phyloP scores from a whole-genome alignment of 202 grass and related monocot species.

The Saccharum hybrid region DNA sequence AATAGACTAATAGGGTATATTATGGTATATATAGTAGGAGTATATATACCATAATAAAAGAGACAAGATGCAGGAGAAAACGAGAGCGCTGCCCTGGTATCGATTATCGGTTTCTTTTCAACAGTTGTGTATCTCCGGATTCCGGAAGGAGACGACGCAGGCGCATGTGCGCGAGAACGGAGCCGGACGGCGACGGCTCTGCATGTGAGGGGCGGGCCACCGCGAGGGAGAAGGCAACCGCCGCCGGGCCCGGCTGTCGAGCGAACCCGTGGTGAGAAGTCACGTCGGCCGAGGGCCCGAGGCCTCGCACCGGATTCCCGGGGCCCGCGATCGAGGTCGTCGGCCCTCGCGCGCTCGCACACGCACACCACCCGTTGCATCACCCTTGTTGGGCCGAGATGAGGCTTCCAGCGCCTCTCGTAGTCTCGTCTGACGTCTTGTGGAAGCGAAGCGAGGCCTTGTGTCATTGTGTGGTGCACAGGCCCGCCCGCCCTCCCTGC shows the following conservation, averaged over 20 bases:
- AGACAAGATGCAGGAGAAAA: not conserved
- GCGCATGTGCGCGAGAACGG: constrained; percentile 40
- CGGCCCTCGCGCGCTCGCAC: not conserved
- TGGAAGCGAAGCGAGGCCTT: not conserved
- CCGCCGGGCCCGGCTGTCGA: constrained; percentile 14
- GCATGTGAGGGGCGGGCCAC: constrained; percentile 48
- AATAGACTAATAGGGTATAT: not conserved
- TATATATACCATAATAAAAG: not conserved
- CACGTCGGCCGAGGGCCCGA: not conserved
- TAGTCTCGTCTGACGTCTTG: not conserved
- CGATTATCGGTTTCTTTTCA: not conserved
- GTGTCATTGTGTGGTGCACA: not conserved
- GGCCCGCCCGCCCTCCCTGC: not conserved
- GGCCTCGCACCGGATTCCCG: constrained; percentile 16
- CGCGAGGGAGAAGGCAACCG: constrained; percentile 23
- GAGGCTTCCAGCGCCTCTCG: not conserved
- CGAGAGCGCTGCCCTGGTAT: not conserved
- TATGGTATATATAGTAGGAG: too few species aligned
- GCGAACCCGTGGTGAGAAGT: not conserved
- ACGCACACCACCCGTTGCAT: not conserved
- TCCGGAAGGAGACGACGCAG: constrained; percentile 41
- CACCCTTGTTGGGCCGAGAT: not conserved
- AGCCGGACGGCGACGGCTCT: constrained; percentile 29
- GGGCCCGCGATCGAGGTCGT: not conserved
- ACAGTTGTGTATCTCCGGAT: not conserved